Conservation (phyloP, 2,329 filamentous ascomycete genomes). For the Hortaea werneckii region DNA sequence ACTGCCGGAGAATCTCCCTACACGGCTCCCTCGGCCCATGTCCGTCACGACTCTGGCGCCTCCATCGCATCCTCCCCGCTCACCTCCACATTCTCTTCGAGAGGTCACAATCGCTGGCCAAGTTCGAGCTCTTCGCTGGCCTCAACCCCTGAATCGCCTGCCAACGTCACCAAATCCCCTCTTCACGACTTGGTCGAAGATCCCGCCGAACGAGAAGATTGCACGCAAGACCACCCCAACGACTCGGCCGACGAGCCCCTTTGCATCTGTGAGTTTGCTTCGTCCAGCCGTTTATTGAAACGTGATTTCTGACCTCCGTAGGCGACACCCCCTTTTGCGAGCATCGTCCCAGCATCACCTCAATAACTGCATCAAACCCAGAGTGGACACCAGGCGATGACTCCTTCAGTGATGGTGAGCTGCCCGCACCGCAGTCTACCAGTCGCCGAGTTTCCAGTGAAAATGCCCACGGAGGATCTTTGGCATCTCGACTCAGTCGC, state of each 20-base stretch:
- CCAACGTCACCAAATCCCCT: conserved; percentile 32
- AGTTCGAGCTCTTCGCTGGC: conserved; percentile 74
- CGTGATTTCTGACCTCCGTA: conserved; percentile 24
- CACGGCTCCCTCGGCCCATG: conserved; percentile 19
- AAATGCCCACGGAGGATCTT: conserved; percentile 45
- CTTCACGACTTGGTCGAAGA: conserved; percentile 74
- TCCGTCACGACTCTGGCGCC: conserved; percentile 25
- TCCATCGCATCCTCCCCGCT: conserved; percentile 61
- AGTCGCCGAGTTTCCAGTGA: conserved; percentile 53
- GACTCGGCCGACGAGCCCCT: conserved; percentile 34
- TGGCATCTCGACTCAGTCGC: conserved; percentile 56
- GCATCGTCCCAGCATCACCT: conserved; percentile 32
- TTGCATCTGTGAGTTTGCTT: conserved; percentile 61
- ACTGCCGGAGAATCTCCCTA: conserved; percentile 14
- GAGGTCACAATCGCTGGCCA: conserved; percentile 53
- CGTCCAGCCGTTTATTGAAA: neutral
- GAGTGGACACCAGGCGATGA: conserved; percentile 36
- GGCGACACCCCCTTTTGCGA: conserved; percentile 52
- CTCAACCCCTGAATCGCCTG: conserved; percentile 50
- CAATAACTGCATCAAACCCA: conserved; percentile 5
- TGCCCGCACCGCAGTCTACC: conserved; percentile 34
- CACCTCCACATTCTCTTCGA: conserved; percentile 58
- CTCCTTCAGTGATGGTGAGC: conserved; percentile 52
- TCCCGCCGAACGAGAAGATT: conserved; percentile 58
- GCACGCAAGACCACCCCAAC: conserved; percentile 32